phyloP scores from a whole-genome alignment of 2,329 filamentous ascomycete species.

The Trichophyton verrucosum region DNA sequence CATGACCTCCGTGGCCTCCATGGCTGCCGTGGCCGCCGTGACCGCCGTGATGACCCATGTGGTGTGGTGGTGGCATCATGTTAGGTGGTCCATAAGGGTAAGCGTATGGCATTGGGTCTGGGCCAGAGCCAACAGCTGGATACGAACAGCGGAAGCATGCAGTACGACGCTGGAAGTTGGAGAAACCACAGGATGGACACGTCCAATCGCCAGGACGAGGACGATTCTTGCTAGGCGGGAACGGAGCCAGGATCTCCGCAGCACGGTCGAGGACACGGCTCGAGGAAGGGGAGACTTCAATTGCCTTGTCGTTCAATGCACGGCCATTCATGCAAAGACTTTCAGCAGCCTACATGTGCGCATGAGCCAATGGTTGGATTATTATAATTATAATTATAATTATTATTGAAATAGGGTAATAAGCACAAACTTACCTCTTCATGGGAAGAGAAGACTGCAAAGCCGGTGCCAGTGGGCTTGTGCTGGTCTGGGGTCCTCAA shows the following conservation, averaged over 20 bases:
- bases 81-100: constrained; percentile 51
- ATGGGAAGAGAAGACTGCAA: constrained; percentile 96
- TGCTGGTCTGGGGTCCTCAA: constrained; percentile 95
- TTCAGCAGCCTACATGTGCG: constrained; percentile 63
- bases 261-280: constrained; percentile 91
- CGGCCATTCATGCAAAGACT: constrained; percentile 98
- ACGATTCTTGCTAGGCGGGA: constrained; percentile 96
- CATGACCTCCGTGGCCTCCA: constrained; percentile 42
- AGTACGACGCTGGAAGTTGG: constrained; percentile 96
- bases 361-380: constrained; percentile 3
- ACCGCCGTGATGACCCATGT: constrained; percentile 52
- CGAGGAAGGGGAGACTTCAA: constrained; percentile 96
- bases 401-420: not conserved
- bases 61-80: constrained; percentile 68
- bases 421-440: constrained; percentile 64
- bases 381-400: constrained; percentile 9
- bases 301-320: constrained; percentile 95
- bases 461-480: constrained; percentile 97
- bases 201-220: constrained; percentile 97
- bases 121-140: constrained; percentile 76
- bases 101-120: constrained; percentile 59
- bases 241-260: constrained; percentile 88
- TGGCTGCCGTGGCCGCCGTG: constrained; percentile 46
- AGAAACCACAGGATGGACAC: constrained; percentile 96
- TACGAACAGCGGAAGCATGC: constrained; percentile 98